These are phyloP conservation scores for Mycena vitilis DNA, from an alignment of 768 basidiomycete genomes.

Conservation along the genomic window DNA sequence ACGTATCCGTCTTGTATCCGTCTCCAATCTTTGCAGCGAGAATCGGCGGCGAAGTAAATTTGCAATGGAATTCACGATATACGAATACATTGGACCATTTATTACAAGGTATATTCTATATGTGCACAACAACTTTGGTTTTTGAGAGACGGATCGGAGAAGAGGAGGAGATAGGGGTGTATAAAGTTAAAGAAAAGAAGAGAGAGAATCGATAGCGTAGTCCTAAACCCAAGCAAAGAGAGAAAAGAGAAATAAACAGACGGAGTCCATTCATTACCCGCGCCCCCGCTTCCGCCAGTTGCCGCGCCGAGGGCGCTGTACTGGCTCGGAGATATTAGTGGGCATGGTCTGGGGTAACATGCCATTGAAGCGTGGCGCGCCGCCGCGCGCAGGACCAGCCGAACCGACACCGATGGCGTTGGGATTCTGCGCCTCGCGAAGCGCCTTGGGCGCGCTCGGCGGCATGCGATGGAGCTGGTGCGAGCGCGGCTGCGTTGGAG, in stretches of 20 bases:
- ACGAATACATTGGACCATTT: slow-evolving; percentile 17
- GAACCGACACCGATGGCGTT: not conserved
- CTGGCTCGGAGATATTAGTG: not conserved
- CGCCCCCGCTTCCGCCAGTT: not conserved
- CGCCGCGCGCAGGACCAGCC: not conserved
- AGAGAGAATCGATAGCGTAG: slow-evolving; percentile 24
- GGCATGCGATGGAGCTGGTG: slow-evolving; percentile 29
- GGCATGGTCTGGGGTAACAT: slow-evolving; percentile 21
- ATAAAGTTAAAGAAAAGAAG: slow-evolving; percentile 27
- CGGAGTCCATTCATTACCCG: not conserved
- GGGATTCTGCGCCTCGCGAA: slow-evolving; percentile 32
- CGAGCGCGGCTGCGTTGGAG: slow-evolving; percentile 36
- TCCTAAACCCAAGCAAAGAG: slow-evolving; percentile 3
- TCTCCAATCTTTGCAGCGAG: too few species aligned
- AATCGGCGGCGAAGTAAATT: not conserved
- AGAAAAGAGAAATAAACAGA: not conserved
- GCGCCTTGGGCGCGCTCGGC: slow-evolving; percentile 36
- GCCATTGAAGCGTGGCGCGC: slow-evolving; percentile 12
- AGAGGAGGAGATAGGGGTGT: slow-evolving; percentile 7
- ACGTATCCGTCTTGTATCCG: too few species aligned
- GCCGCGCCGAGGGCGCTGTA: not conserved
- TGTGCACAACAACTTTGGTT: slow-evolving; percentile 16
- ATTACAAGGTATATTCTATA: slow-evolving; percentile 31
- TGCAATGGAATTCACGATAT: slow-evolving; percentile 5
- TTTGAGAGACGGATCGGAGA: not conserved